Evolutionary conservation across 1,139 yeast genomes (phyloP), one percentile per base, ranked within the genome.

Genomic region (Debaryomyces psychrophilus): DNA sequence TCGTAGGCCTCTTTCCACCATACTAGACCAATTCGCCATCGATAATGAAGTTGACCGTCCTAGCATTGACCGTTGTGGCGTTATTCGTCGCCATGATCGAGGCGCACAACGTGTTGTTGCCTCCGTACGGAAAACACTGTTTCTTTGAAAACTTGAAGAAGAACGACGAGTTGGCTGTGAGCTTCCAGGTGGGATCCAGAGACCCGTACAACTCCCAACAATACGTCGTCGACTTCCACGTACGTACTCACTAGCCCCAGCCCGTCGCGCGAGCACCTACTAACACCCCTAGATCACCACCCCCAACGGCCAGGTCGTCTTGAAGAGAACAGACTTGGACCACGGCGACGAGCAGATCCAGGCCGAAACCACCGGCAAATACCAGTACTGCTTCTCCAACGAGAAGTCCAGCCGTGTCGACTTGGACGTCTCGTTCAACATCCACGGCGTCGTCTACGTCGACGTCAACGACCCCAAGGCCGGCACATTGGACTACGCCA

Each of bases 131-230:
- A 28, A 86, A 85, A 62, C 87, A 87, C 64, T 93, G 99, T 69
- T 93, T 90, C 69, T 89, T 79, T 61, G 99, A 93, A 65, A 78
- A 78, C 48, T 78, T 93, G 70, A 87, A 84, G 64, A 77, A 77
- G 57, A 88, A 89, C 56, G 99, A 93, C 69, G 92, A 88, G 67
- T 75, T 93, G 59, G 88, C 96, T 20, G 85, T 93, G 50, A 80
- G 90, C 44, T 93, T 87, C 80, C 99, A 93, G 71, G 95, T 89
- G 41, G 98, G 98, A 52, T 90, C 93, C 60, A 82, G 97, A 68
- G 86, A 89, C 61, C 87, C 92, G 40, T 76, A 77, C 54, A 82
- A 92, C 45, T 79, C 87, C 35, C 89, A 85, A 53, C 97, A 90
- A 67, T 76, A 84, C 53, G 79, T 72, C 27, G 85, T 90, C 50